Evolutionary conservation across 139 green algal genomes (phyloP), one percentile per base, ranked within the genome.

Genomic region (Nannochloris sp.): DNA sequence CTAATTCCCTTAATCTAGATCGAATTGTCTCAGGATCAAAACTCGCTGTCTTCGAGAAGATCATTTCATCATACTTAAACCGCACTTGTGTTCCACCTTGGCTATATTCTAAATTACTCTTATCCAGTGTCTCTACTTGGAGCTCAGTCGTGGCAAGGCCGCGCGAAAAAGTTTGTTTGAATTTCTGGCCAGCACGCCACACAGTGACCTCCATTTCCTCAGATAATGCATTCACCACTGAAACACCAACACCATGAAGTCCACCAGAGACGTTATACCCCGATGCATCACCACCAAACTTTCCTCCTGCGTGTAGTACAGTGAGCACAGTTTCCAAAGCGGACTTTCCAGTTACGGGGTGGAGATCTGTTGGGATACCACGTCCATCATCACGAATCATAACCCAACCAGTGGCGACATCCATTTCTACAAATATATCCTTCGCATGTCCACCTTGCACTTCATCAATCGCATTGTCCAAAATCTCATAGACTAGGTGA

Each of bases 391-490:
- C 93, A 2, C 54, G 76, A 12, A 97, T 83, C 0, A 56, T 86
- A n/a, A 95, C 80, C 73, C 70, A 86, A 32, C 85, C 80, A 13
- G 38, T 86, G 37, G 57, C 46, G n/a, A 91, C 32, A 24, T 85
- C 69, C 34, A 95, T 45, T 72, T 80, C 73, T 31, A 95, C 78
- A 37, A 34, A 54, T 37, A 92, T 78, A 29, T 14, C 27, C 44
- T 23, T 64, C 0, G 89, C 94, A 66, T 91, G 80, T 0, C 92
- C 90, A 1, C 71, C 89, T 70, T 97, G 88, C 32, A 93, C 81
- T 71, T 95, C 86, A 63, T 93, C 92, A 14, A 97, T 87, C 7
- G 79, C 74, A 65, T 99, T 99, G 82, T 99, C 95, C 58, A 99
- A 66, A 44, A 99, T 87, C 78, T 99, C 95, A 55, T 87, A 98